Evolutionary conservation across 2,329 filamentous ascomycete genomes (phyloP).

Genomic region (Aspergillus carbonarius): DNA sequence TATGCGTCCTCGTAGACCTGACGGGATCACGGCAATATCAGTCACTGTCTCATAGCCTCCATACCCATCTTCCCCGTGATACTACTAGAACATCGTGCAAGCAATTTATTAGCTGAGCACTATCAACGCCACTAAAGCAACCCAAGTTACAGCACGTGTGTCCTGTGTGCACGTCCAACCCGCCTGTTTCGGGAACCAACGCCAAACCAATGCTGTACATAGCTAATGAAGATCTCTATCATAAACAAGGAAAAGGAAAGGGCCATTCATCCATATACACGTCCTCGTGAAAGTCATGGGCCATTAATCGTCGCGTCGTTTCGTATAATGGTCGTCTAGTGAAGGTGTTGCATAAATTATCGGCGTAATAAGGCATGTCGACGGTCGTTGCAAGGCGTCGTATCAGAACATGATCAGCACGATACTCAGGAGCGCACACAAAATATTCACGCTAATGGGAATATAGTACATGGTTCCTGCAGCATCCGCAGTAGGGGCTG

Average conservation of each 20-base stretch:
- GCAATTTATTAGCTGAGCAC: background rate
- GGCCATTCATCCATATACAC: slow-evolving; percentile 10
- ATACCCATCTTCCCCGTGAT: too few relatives aligned
- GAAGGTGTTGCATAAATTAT: background rate
- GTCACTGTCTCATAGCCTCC: too few relatives aligned
- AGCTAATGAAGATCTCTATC: slow-evolving; percentile 1
- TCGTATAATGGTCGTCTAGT: slow-evolving; percentile 7
- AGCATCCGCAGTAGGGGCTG: slow-evolving; percentile 20
- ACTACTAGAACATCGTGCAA: too few relatives aligned
- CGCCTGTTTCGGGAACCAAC: background rate
- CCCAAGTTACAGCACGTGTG: background rate
- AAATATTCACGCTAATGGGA: slow-evolving; percentile 15
- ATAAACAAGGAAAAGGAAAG: slow-evolving; percentile 1
- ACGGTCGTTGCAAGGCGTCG: background rate
- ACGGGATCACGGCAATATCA: too few relatives aligned
- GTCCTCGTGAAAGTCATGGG: slow-evolving; percentile 7
- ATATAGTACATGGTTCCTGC: slow-evolving; percentile 16
- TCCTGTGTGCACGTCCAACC: background rate
- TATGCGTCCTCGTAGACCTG: too few relatives aligned
- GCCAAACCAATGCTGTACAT: background rate
- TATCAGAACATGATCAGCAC: slow-evolving; percentile 20
- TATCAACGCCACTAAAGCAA: background rate
- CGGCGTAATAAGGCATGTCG: background rate
- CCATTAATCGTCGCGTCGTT: slow-evolving; percentile 7
- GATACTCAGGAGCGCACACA: slow-evolving; percentile 26